Evolutionary conservation across 2,329 filamentous ascomycete species (phyloP).

Genomic region (Cladosporium sp.): DNA sequence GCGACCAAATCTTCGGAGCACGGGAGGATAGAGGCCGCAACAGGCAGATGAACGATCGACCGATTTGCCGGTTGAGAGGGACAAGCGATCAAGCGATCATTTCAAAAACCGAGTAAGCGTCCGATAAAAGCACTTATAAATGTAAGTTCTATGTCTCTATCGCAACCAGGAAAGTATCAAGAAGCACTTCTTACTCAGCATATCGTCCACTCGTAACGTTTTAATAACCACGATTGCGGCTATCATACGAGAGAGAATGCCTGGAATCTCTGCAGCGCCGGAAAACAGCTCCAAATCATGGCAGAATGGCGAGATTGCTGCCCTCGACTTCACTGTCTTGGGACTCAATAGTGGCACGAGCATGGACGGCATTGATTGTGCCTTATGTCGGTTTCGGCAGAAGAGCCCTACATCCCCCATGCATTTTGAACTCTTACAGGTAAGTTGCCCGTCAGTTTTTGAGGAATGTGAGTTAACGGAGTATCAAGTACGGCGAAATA

Average conservation of each 20-base stretch:
- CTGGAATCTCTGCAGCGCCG: neutral
- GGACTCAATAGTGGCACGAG: slow-evolving; percentile 50
- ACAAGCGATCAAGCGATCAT: neutral
- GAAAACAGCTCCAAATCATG: neutral
- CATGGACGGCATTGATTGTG: slow-evolving; percentile 55
- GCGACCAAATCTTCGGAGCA: too few relatives aligned
- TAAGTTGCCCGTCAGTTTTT: neutral
- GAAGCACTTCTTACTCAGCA: neutral
- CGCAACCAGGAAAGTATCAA: neutral
- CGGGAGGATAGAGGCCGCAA: too few relatives aligned
- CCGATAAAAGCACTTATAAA: neutral
- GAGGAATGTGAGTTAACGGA: neutral
- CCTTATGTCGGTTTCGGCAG: slow-evolving; percentile 52
- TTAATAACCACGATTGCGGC: neutral
- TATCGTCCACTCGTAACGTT: neutral
- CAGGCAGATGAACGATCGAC: neutral
- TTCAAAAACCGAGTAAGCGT: neutral
- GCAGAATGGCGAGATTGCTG: slow-evolving; percentile 9
- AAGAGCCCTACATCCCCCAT: slow-evolving; percentile 46
- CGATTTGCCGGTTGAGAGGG: neutral
- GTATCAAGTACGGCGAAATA: slow-evolving; percentile 48
- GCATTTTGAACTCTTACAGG: slow-evolving; percentile 47
- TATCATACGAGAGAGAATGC: neutral
- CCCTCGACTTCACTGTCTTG: slow-evolving; percentile 48
- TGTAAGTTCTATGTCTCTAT: too few relatives aligned